phyloP scores from a whole-genome alignment of 2,329 filamentous ascomycete genomes.

The Periconia digitata region DNA sequence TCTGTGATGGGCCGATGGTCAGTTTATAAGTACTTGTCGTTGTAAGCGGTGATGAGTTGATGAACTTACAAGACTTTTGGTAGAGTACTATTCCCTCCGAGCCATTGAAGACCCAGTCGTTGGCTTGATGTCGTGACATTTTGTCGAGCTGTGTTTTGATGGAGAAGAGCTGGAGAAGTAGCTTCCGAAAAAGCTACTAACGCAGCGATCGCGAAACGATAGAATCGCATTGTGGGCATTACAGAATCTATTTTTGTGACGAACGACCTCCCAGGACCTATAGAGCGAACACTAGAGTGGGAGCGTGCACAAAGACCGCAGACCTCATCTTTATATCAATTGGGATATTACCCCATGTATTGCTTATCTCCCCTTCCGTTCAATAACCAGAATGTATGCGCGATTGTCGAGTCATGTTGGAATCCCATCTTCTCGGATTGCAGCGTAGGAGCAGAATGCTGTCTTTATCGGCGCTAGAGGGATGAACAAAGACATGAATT shows the following conservation, averaged over 20 bases:
- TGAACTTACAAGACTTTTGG: constrained; percentile 26
- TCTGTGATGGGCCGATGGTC: no score
- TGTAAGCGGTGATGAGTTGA: neutral
- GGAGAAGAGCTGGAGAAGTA: neutral
- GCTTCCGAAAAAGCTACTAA: constrained; percentile 7
- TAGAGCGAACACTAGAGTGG: no score
- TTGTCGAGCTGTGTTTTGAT: neutral
- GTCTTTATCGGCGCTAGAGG: no score
- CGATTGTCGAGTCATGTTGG: neutral
- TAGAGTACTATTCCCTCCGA: constrained; percentile 22
- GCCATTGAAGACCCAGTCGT: constrained; percentile 22
- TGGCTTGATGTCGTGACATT: constrained; percentile 22
- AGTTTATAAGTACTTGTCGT: no score
- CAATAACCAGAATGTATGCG: no score
- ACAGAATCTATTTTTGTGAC: no score
- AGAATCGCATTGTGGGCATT: constrained; percentile 8
- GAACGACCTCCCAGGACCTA: no score
- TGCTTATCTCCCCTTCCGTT: neutral
- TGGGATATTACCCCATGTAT: neutral
- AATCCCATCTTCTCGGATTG: neutral
- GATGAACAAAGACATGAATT: no score
- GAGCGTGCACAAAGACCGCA: no score
- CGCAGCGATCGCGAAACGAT: constrained; percentile 2
- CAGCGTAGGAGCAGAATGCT: neutral
- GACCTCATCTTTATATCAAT: neutral